These are phyloP conservation scores for Moricandia arvensis DNA, from an alignment of 345 rosid species.

Conservation along the genomic window DNA sequence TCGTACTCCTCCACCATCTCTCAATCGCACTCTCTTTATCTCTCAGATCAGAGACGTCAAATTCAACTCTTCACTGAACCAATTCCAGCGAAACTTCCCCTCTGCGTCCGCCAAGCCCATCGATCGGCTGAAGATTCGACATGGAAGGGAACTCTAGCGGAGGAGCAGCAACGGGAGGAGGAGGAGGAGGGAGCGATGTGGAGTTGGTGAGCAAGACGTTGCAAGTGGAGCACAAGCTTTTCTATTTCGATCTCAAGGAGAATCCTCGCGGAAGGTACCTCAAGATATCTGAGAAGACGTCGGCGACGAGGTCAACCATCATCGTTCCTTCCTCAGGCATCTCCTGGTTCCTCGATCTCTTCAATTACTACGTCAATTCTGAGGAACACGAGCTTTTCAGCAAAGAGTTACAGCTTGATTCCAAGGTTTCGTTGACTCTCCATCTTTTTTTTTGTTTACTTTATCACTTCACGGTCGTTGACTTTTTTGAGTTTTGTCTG, in stretches of 20 bases:
- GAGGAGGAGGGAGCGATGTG: constrained; percentile 64
- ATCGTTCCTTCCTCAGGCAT: constrained; percentile 95
- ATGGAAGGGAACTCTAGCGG: constrained; percentile 67
- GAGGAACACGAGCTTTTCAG: constrained; percentile 86
- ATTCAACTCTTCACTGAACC: constrained; percentile 31
- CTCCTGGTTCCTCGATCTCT: constrained; percentile 98
- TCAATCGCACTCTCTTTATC: constrained; percentile 27
- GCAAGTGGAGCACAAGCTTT: constrained; percentile 96
- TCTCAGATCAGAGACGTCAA: constrained; percentile 38
- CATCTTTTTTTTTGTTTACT: background rate
- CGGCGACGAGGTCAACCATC: constrained; percentile 98
- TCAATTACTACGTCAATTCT: constrained; percentile 89
- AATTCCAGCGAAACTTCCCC: background rate
- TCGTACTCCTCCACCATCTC: constrained; percentile 1
- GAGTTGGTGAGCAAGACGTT: constrained; percentile 94
- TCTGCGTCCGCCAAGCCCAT: background rate
- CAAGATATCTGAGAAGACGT: constrained; percentile 96
- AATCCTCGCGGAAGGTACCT: constrained; percentile 94
- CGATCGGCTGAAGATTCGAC: constrained; percentile 1
- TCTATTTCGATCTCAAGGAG: constrained; percentile 95
- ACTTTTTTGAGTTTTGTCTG: background rate
- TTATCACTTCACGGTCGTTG: constrained; percentile 16
- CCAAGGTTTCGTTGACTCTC: constrained; percentile 52
- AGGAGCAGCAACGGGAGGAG: constrained; percentile 26
- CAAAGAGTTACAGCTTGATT: constrained; percentile 97